phyloP scores from a whole-genome alignment of 768 basidiomycete genomes.

The Trametes cubensis region DNA sequence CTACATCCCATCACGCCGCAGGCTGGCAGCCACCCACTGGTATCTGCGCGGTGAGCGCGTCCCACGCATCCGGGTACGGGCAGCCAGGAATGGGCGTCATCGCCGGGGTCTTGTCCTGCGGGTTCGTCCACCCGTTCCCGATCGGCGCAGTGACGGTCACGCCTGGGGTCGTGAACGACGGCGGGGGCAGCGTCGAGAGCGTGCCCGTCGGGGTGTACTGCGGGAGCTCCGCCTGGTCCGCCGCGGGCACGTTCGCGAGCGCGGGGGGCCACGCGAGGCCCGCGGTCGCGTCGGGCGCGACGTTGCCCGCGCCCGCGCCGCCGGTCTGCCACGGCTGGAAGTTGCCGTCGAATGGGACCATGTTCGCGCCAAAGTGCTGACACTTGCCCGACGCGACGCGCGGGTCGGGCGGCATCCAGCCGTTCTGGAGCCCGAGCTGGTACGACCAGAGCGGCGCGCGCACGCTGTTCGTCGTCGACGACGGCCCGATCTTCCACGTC shows the following conservation, averaged over 20 bases:
- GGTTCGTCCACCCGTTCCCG: conserved; percentile 60
- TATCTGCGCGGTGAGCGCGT: conserved; percentile 40
- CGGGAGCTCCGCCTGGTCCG: conserved; percentile 47
- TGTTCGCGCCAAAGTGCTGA: conserved; percentile 48
- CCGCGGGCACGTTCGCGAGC: conserved; percentile 46
- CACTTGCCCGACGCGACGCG: conserved; percentile 65
- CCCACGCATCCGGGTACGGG: conserved; percentile 64
- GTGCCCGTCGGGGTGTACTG: conserved; percentile 65
- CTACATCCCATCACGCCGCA: conserved; percentile 1
- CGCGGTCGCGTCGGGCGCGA: conserved; percentile 43
- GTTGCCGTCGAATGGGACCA: conserved; percentile 50
- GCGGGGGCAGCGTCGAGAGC: conserved; percentile 55
- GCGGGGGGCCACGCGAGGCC: conserved; percentile 58
- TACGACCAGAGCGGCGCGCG: conserved; percentile 69
- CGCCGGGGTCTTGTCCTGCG: conserved; percentile 48
- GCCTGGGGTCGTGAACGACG: conserved; percentile 45
- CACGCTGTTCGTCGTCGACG: conserved; percentile 47
- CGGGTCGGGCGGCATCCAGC: conserved; percentile 79
- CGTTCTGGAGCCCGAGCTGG: conserved; percentile 65
- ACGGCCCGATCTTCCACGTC: conserved; percentile 79
- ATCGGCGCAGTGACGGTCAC: conserved; percentile 43
- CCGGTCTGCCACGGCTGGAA: conserved; percentile 69
- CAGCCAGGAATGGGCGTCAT: conserved; percentile 64
- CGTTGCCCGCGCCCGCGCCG: conserved; percentile 53
- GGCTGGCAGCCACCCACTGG: conserved; percentile 25